Evolutionary conservation across 2,329 filamentous ascomycete species (phyloP).

Genomic region (Aspergillus niger): DNA sequence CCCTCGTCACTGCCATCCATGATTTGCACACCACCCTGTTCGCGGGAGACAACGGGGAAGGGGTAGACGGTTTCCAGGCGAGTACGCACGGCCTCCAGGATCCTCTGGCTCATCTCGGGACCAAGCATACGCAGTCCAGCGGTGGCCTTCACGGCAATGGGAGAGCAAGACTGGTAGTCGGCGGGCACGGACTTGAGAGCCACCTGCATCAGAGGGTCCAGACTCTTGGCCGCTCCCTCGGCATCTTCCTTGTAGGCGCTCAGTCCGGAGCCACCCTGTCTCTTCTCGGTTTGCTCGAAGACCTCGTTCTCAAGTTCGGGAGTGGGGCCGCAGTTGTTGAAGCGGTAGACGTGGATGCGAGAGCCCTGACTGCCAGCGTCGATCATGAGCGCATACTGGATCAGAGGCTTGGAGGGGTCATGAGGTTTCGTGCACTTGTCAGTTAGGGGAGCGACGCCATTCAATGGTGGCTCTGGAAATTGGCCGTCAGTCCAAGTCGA

Average conservation of each 20-base stretch:
- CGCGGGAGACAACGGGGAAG: conserved; percentile 86
- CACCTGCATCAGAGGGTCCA: conserved; percentile 84
- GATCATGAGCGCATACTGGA: conserved; percentile 98
- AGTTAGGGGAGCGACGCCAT: conserved; percentile 55
- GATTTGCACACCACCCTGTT: conserved; percentile 85
- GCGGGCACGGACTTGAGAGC: conserved; percentile 84
- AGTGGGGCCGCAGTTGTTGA: conserved; percentile 97
- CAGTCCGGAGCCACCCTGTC: conserved; percentile 73
- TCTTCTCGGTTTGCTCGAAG: conserved; percentile 91
- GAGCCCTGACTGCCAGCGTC: conserved; percentile 97
- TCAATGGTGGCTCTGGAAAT: conserved; percentile 27
- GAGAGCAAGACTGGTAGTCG: conserved; percentile 85
- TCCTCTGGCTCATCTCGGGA: conserved; percentile 74
- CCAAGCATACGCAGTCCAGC: conserved; percentile 89
- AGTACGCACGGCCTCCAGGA: conserved; percentile 78
- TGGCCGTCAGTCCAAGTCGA: conserved; percentile 4
- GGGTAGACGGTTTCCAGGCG: conserved; percentile 88
- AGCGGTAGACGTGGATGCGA: conserved; percentile 96
- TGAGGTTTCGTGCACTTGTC: conserved; percentile 78
- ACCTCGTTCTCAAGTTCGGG: conserved; percentile 90
- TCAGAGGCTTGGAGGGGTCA: conserved; percentile 85
- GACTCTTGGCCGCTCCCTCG: conserved; percentile 81
- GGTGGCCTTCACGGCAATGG: conserved; percentile 96
- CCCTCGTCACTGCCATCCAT: conserved; percentile 98
- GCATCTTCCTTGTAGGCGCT: conserved; percentile 87